These are phyloP conservation scores for Starmerella riodocensis DNA, from an alignment of 805 yeast species.

Conservation along the genomic window DNA sequence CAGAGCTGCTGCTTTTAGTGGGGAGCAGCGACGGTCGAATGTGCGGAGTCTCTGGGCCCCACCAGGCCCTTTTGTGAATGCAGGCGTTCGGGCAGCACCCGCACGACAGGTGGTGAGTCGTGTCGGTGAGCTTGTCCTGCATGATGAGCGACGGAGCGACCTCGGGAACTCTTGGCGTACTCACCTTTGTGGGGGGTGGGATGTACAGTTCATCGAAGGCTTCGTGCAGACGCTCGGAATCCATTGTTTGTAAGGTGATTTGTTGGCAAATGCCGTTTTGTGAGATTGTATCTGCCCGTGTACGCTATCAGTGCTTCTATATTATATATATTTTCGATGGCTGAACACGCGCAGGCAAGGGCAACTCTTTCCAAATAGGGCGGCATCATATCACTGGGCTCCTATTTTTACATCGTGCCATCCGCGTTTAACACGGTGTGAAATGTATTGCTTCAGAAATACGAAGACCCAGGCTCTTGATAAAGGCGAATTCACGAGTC, in stretches of 20 bases:
- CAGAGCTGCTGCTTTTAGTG: constrained; percentile 17
- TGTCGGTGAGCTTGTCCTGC: constrained; percentile 43
- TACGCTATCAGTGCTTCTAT: too few species aligned
- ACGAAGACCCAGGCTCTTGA: constrained; percentile 3
- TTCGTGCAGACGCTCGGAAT: constrained; percentile 30
- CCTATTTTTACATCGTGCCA: neutral
- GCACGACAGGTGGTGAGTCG: constrained; percentile 32
- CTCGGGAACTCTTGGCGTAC: constrained; percentile 30
- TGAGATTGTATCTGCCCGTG: too few species aligned
- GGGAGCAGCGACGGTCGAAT: constrained; percentile 21
- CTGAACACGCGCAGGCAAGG: constrained; percentile 8
- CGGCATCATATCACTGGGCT: constrained; percentile 7
- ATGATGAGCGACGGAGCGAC: constrained; percentile 48
- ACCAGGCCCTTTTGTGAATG: constrained; percentile 31
- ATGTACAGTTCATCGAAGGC: constrained; percentile 36
- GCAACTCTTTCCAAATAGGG: constrained; percentile 2
- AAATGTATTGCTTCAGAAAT: constrained; percentile 11
- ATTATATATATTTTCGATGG: constrained; percentile 10
- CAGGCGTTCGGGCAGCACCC: constrained; percentile 33
- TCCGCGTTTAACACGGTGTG: neutral
- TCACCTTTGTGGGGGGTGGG: constrained; percentile 29
- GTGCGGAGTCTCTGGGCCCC: constrained; percentile 22
- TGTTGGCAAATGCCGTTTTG: neutral
- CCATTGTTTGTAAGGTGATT: constrained; percentile 29
- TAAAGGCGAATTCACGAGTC: neutral